Evolutionary conservation across 164 flowering plant genomes (phyloP), one percentile per base, ranked within the genome.

Genomic region (Piper longum): DNA sequence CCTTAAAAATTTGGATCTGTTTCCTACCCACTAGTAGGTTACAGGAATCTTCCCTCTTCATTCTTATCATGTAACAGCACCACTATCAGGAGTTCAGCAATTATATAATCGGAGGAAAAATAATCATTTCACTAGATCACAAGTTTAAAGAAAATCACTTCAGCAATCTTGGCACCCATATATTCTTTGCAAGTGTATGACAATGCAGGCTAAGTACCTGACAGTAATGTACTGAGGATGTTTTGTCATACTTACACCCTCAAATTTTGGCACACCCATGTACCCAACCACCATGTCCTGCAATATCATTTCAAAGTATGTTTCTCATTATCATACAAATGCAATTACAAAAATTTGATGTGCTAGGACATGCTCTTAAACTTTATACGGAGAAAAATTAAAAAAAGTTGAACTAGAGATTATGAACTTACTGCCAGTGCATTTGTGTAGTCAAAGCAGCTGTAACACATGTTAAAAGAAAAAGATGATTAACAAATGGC

Each of bases 401-500:
- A 5, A 48, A 48, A 48, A 48, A 48, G 11, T 9, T 48, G 52
- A 48, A 0, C 52, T 9, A 2, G 52, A 48, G 14, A 48, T 14
- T 48, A 48, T 9, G 52, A 62, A 79, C 97, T 83, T 69, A 90
- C 97, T 71, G 99, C 95, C 68, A 93, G 78, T 41, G 81, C 99
- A 78, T 93, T 93, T 45, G 97, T 90, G 82, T 93, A 93, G 85
- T 93, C 99, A 78, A 93, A 93, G 78, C 99, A 93, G 80, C 98
- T 93, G 97, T 67, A 72, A 41, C 57, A 61, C 58, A 57, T 63
- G 74, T 40, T 70, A 69, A 4, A 72, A 67, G 56, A 64, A 64
- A 44, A 41, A 63, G 18, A 4, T 71, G 12, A 78, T 72, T 61
- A 48, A 3, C 54, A 58, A 61, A 13, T 39, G 36, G 7, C 44